Percentiles rank a stretch among this genome's conserved stretches.
These are phyloP conservation scores for Hypoxylon sp. DNA, from an alignment of 2,329 filamentous ascomycete species.

Conservation along the genomic window DNA sequence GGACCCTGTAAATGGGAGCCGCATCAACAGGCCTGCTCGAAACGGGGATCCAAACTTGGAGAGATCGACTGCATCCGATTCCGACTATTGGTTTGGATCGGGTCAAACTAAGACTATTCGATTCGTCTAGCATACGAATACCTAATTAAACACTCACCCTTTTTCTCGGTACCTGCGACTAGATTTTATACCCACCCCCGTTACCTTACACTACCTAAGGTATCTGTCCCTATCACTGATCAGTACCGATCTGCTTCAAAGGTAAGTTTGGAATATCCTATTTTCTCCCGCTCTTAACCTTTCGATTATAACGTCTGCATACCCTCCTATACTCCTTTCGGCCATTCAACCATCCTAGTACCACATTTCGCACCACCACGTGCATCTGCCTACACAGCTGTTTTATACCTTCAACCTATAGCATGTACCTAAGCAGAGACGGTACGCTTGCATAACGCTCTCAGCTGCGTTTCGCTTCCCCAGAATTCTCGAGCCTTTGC, in stretches of 20 bases:
- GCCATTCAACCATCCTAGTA: conserved; percentile 4
- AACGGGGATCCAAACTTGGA: conserved; percentile 40
- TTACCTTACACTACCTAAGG: conserved; percentile 4
- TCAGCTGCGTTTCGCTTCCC: conserved; percentile 8
- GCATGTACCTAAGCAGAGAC: conserved; percentile 15
- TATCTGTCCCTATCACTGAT: conserved; percentile 7
- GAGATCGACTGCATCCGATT: conserved; percentile 41
- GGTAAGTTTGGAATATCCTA: conserved; percentile 25
- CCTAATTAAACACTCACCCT: conserved; percentile 38
- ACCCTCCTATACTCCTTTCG: conserved; percentile 12
- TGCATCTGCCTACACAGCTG: neutral
- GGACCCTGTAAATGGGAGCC: conserved; percentile 42
- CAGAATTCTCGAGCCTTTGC: conserved; percentile 10
- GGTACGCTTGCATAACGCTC: conserved; percentile 5
- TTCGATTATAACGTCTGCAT: conserved; percentile 21
- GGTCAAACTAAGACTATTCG: conserved; percentile 40
- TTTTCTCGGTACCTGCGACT: conserved; percentile 31
- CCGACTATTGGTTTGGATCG: conserved; percentile 42
- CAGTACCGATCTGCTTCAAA: conserved; percentile 20
- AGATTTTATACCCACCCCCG: conserved; percentile 22
- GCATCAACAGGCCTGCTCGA: conserved; percentile 41
- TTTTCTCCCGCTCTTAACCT: neutral
- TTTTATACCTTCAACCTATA: conserved; percentile 15
- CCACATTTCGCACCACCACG: conserved; percentile 3
- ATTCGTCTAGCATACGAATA: conserved; percentile 40